Evolutionary conservation across 2,329 filamentous ascomycete genomes (phyloP).

Genomic region (Albophoma yamanashiensis): DNA sequence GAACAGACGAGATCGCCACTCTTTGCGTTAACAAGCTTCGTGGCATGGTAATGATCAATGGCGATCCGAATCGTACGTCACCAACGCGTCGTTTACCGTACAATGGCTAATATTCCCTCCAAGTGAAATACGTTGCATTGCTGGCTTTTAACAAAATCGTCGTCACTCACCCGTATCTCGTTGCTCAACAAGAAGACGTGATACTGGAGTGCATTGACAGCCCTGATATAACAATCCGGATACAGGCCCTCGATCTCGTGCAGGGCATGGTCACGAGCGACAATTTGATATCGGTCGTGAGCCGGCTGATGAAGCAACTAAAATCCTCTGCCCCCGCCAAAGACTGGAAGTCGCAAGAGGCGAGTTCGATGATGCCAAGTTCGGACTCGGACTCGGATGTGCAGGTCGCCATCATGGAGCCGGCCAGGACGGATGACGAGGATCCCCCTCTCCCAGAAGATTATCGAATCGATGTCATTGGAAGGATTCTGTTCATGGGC

Average conservation of each 20-base stretch:
- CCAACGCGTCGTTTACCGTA: not conserved
- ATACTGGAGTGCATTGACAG: constrained; percentile 96
- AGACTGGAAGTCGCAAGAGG: constrained; percentile 28
- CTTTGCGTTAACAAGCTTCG: constrained; percentile 88
- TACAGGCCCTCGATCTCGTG: constrained; percentile 83
- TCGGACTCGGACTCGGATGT: constrained; percentile 40
- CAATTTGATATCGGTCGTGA: constrained; percentile 74
- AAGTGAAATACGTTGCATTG: constrained; percentile 94
- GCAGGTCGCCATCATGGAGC: constrained; percentile 28
- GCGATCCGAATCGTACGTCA: constrained; percentile 78
- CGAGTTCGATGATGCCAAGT: constrained; percentile 33
- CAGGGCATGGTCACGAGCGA: constrained; percentile 89
- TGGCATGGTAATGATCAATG: constrained; percentile 88
- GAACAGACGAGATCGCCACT: constrained; percentile 83
- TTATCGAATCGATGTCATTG: constrained; percentile 75
- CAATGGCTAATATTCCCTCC: not conserved
- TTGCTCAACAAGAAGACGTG: constrained; percentile 88
- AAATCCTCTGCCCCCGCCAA: constrained; percentile 48
- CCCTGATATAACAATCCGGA: constrained; percentile 86
- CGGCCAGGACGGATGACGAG: constrained; percentile 23
- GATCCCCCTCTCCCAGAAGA: constrained; percentile 66
- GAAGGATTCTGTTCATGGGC: constrained; percentile 79
- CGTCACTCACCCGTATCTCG: constrained; percentile 73
- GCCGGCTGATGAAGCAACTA: constrained; percentile 79
- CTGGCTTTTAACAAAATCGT: constrained; percentile 96